Evolutionary conservation across 2,329 filamentous ascomycete genomes (phyloP), one percentile per base, ranked within the genome.

Genomic region (Cladosporium sp.): DNA sequence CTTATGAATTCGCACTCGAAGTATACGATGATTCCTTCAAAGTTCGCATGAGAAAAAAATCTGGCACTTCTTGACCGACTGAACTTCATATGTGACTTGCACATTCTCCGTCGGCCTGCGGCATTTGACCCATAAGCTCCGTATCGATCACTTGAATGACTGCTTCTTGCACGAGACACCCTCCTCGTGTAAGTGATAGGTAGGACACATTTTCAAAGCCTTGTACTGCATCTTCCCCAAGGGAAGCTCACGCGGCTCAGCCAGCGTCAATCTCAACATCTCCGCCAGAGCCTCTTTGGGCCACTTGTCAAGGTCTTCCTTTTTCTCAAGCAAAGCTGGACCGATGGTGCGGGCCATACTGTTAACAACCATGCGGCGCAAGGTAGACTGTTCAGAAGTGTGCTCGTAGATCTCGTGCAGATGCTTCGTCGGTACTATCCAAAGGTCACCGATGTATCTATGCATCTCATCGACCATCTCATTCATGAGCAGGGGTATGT

Each of bases 401-500:
- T 17, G 15, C 7, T 11, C 7, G 2, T 30, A 47, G 22, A 30
- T 6, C 28, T 17, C 17, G 14, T 7, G 3, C 3, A 47, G 22
- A 47, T 2, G 11, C 14, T 30, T 14, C 2, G 7, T 30, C 8
- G 43, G 43, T 25, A 47, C 9, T 6, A 9, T n/a, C 22, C 22
- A 47, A 5, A 1, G 3, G 2, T 30, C 6, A 8, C 14, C 25
- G 22, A 47, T 30, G 2, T 11, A 2, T 3, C 4, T 3, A 6
- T 47, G 43, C 1, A 47, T 14, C 2, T 15, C 43, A 6, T 47
- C 15, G 43, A 47, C 25, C 49, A 51, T 51, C 12, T 51, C 37
- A 12, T 62, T 60, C 58, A 62, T 58, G 28, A 63, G 49, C 8
- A 62, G 17, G 3, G 60, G 62, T 12, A 64, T 52, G 6, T 60